Evolutionary conservation across 2,329 filamentous ascomycete species (phyloP).

Genomic region (Aspergillus versicolor): DNA sequence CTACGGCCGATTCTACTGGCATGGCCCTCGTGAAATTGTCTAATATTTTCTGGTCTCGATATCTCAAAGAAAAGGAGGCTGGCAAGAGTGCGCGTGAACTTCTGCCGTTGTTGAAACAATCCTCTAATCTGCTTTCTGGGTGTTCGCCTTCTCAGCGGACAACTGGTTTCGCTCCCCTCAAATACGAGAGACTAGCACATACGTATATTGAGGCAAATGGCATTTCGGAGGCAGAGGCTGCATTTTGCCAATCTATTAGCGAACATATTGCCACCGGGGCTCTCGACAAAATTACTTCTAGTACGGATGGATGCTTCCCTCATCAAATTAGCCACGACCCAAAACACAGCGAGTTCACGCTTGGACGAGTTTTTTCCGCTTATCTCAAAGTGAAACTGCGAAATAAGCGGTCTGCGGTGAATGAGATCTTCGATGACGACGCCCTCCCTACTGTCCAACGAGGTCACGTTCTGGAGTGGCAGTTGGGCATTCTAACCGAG

Average conservation of each 20-base stretch:
- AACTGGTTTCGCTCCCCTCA: constrained; percentile 42
- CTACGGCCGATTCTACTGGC: constrained; percentile 23
- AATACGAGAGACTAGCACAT: constrained; percentile 45
- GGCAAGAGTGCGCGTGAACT: constrained; percentile 35
- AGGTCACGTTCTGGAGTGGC: constrained; percentile 38
- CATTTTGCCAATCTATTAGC: constrained; percentile 41
- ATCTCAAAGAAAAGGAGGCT: constrained; percentile 42
- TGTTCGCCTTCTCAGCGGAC: constrained; percentile 35
- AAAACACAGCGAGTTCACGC: constrained; percentile 34
- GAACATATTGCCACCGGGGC: constrained; percentile 41
- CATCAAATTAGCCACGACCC: constrained; percentile 32
- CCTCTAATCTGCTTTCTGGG: constrained; percentile 37
- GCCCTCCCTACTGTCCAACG: constrained; percentile 26
- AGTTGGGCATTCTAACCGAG: constrained; percentile 37
- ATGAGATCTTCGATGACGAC: constrained; percentile 33
- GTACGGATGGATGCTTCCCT: constrained; percentile 26
- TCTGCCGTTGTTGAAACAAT: constrained; percentile 41
- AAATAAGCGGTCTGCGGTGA: constrained; percentile 24
- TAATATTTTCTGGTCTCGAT: constrained; percentile 49
- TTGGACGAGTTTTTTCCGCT: constrained; percentile 38
- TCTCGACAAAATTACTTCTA: constrained; percentile 30
- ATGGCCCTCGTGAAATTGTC: constrained; percentile 42
- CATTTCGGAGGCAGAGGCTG: constrained; percentile 33
- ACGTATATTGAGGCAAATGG: constrained; percentile 41
- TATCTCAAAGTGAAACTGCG: constrained; percentile 39